phyloP scores from a whole-genome alignment of 73 alveolate species.

The Paramecium sexaurelia region DNA sequence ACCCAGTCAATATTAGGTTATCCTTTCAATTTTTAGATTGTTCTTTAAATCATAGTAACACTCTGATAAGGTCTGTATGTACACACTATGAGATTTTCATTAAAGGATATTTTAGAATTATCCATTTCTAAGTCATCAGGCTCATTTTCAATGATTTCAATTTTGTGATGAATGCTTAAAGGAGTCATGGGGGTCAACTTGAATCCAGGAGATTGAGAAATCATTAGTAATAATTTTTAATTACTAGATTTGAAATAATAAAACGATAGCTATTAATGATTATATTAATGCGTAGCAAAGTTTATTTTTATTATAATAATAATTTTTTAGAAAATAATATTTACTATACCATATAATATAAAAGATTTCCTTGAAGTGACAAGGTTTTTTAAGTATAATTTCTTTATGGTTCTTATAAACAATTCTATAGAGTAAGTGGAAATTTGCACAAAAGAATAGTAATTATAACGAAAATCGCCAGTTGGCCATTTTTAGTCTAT shows the following conservation, averaged over 20 bases:
- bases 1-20: not conserved
- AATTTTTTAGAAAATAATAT: not conserved
- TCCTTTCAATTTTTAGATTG: not conserved
- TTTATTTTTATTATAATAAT: not conserved
- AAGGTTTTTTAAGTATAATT: not conserved
- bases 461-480: not conserved
- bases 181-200: not conserved
- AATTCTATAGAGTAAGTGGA: not conserved
- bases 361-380: not conserved
- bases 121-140: slow-evolving; percentile 20
- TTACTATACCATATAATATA: not conserved
- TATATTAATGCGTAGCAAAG: not conserved
- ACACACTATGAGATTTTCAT: slow-evolving; percentile 19
- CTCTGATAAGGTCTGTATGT: slow-evolving; percentile 7
- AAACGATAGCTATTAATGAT: not conserved
- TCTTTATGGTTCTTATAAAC: not conserved
- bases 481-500: not conserved
- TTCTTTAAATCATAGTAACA: not conserved
- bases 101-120: not conserved
- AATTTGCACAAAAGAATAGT: not conserved
- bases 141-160: not conserved
- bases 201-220: slow-evolving; percentile 13
- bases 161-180: slow-evolving; percentile 13
- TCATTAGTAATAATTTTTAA: not conserved
- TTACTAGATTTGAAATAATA: not conserved